Base-by-base conservation (phyloP, 805 yeast genomes). In the Wickerhamiella brachini region DNA sequence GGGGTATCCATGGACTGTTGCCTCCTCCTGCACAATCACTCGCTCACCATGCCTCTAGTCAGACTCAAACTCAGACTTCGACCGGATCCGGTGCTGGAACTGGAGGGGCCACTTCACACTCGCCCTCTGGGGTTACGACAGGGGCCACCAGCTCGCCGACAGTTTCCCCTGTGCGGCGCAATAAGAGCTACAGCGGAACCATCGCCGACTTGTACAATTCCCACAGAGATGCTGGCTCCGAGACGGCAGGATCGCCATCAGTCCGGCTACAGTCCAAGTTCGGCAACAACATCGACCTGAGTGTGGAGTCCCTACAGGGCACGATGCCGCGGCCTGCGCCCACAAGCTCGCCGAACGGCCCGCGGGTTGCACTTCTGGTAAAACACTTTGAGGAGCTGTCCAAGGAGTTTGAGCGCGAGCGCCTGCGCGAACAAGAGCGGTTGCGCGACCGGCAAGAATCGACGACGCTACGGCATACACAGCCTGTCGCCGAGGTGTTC, bases 401-500 rank as follows among this genome's bases (percentile, higher is more conserved):
- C 0, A 73, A 74, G 58, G 97, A 93, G 62, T 89, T 90, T 63
- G 94, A 85, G 61, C 73, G 79, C 56, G 95, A 89, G 61, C 78
- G 97, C 61, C 95, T 86, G 56, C 68, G 73, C 45, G 95, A 90
- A 62, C 75, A 87, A 53, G 70, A 75, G 51, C 80, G 82, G 54
- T 62, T 85, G 44, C 41, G 46, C 72, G 78, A 44, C 72, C 68
- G 56, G 74, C 79, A 57, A 76, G 81, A 58, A 78, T 79, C 62
- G 72, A 80, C 54, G 86, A 90, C 93, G 6, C 77, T 86, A 48
- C 78, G 80, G 22, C 76, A 80, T 1, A 80, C 93, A 1, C 81
- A 77, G 53, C 97, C 98, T 0, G 83, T 86, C 51, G 97, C 89
- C 21, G 96, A 89, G 59, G 83, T 93, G 23, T 93, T 84, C 63